Evolutionary conservation across 805 yeast species (phyloP).

Genomic region (Kurtzmaniella fragi): DNA sequence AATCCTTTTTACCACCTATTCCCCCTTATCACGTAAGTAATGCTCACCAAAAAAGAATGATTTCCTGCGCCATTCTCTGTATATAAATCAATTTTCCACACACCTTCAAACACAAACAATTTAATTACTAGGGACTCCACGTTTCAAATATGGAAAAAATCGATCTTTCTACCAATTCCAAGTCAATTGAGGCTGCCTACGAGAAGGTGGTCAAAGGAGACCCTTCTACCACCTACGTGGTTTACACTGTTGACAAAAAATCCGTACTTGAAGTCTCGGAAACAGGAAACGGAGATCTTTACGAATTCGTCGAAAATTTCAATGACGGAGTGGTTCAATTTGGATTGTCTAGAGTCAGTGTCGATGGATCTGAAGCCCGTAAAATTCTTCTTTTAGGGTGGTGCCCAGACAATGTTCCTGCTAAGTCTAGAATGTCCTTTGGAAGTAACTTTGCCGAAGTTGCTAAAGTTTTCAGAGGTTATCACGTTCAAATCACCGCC

Average conservation of each 20-base stretch:
- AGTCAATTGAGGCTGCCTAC: conserved; percentile 69
- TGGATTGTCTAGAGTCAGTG: conserved; percentile 82
- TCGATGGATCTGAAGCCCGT: conserved; percentile 86
- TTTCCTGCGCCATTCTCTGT: no score
- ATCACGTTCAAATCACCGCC: conserved; percentile 96
- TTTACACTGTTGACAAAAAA: conserved; percentile 68
- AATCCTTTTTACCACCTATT: no score
- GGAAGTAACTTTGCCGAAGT: conserved; percentile 76
- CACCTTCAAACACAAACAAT: no score
- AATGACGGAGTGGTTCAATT: conserved; percentile 86
- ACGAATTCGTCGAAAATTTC: conserved; percentile 75
- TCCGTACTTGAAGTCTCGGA: conserved; percentile 43
- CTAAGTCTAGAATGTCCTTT: conserved; percentile 67
- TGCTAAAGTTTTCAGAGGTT: conserved; percentile 66
- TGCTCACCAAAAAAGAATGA: no score
- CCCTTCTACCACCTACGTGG: conserved; percentile 64
- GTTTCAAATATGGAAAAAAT: conserved; percentile 44
- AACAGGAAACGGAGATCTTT: conserved; percentile 61
- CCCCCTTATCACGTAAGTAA: no score
- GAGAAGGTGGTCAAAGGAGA: conserved; percentile 78
- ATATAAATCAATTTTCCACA: no score
- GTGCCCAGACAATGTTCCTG: conserved; percentile 95
- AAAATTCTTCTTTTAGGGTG: conserved; percentile 86
- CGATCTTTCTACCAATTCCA: conserved; percentile 64
- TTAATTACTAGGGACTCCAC: no score